Evolutionary conservation across 805 yeast genomes (phyloP).

Genomic region (Candida vaughaniae): DNA sequence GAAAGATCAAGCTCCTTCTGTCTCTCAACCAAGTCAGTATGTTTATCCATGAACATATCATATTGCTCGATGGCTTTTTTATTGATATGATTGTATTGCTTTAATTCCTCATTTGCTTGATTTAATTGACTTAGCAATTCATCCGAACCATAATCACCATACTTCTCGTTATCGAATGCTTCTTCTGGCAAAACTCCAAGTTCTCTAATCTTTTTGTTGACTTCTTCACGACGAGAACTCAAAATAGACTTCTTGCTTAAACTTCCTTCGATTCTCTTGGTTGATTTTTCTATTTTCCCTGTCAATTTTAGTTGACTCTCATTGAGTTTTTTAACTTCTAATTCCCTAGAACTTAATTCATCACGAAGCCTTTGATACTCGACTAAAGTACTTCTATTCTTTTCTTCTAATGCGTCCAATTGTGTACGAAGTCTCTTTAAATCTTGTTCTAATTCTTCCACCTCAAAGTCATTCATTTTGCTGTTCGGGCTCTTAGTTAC

Average conservation of each 20-base stretch:
- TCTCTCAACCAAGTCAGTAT: conserved; percentile 63
- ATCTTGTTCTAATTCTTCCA: conserved; percentile 22
- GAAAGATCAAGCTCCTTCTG: conserved; percentile 69
- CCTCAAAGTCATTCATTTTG: conserved; percentile 13
- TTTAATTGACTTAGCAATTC: conserved; percentile 54
- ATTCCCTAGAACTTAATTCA: conserved; percentile 35
- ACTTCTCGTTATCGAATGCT: conserved; percentile 51
- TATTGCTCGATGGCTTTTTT: conserved; percentile 88
- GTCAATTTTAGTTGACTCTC: conserved; percentile 55
- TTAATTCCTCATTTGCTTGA: conserved; percentile 54
- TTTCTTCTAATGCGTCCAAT: conserved; percentile 26
- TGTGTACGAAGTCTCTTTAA: conserved; percentile 23
- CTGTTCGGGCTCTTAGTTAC: conserved; percentile 12
- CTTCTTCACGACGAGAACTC: conserved; percentile 62
- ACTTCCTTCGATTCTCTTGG: conserved; percentile 63
- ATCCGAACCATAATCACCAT: conserved; percentile 47
- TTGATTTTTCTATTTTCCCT: conserved; percentile 57
- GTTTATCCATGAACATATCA: conserved; percentile 67
- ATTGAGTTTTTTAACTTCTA: conserved; percentile 48
- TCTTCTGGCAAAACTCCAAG: conserved; percentile 90
- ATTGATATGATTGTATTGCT: conserved; percentile 73
- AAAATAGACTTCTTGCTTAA: conserved; percentile 63
- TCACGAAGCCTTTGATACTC: conserved; percentile 19
- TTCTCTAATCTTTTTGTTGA: conserved; percentile 71
- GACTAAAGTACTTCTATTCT: conserved; percentile 23